Evolutionary conservation across 2,329 filamentous ascomycete species (phyloP), one percentile per base, ranked within the genome.

Genomic region (Alternaria rosae): DNA sequence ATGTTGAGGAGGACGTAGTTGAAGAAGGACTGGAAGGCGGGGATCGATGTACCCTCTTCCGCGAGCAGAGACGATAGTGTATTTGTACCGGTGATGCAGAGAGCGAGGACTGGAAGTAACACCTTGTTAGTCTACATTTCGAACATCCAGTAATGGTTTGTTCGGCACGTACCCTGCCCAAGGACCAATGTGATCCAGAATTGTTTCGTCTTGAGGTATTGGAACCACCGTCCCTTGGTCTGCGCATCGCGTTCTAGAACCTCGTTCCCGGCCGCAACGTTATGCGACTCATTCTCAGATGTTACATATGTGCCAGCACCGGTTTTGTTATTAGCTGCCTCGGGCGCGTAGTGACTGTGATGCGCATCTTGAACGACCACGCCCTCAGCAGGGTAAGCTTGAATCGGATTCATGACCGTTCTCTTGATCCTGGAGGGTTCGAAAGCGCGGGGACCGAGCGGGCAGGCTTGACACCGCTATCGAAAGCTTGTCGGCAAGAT

Each of bases 21-120:
- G 86, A 97, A 96, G 73, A 98, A 87, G 28, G 92, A 93, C 82
- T 99, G 95, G 83, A 98, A 97, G 57, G 95, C 93, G 8, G 95
- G 95, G 70, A 98, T 96, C 64, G 88, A 93, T 68, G 91, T 94
- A 52, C 89, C 86, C 66, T 86, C 80, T 6, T 82, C 79, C 59
- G 85, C 85, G 28, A 99, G 88, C 57, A 97, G 87, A 25, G 86
- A 88, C 38, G 91, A 92, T 76, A 98, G 92, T 50, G 95, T 98
- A 84, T 96, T 97, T 53, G 94, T 97, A 28, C 88, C 89, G 1
- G 94, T 97, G 81, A 97, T 95, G 83, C 93, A 94, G 61, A 99
- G 88, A 5, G 94, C 61, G 30, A 67, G 64, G 51, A 71, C 75
- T 78, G 52, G 35, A 38, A 38, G 35, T 20, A 15, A 4, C 21